These are phyloP conservation scores for Thermomyces lanuginosus DNA, from an alignment of 2,329 filamentous ascomycete genomes.

Conservation along the genomic window DNA sequence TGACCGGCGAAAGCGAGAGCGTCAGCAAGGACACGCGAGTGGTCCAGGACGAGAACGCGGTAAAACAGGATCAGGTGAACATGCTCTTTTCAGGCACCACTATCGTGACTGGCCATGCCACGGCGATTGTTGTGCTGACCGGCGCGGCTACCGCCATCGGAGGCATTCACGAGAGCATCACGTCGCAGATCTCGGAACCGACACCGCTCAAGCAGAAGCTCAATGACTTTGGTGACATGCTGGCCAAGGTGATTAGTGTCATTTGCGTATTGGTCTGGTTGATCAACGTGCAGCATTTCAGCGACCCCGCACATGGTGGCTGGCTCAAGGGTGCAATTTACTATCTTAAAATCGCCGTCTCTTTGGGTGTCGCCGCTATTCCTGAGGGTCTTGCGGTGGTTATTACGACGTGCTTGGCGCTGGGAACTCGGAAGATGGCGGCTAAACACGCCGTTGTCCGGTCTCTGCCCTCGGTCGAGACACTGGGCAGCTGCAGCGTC, in stretches of 20 bases:
- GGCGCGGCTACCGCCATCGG: slow-evolving; percentile 87
- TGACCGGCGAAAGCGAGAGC: slow-evolving; percentile 95
- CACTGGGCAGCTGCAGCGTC: slow-evolving; percentile 94
- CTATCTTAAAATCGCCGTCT: slow-evolving; percentile 98
- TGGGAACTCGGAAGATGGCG: slow-evolving; percentile 97
- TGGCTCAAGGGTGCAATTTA: slow-evolving; percentile 98
- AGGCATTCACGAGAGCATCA: slow-evolving; percentile 97
- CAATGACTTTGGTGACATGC: slow-evolving; percentile 88
- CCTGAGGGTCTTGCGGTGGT: slow-evolving; percentile 94
- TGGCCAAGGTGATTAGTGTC: slow-evolving; percentile 95
- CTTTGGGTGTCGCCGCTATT: slow-evolving; percentile 91
- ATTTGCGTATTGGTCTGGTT: slow-evolving; percentile 96
- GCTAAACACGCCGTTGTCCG: slow-evolving; percentile 95
- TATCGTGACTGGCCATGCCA: slow-evolving; percentile 84
- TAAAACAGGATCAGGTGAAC: slow-evolving; percentile 94
- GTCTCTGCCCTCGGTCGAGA: slow-evolving; percentile 92
- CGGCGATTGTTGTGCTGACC: slow-evolving; percentile 77
- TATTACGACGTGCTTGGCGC: slow-evolving; percentile 92
- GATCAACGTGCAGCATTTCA: slow-evolving; percentile 97
- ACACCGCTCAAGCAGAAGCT: slow-evolving; percentile 97
- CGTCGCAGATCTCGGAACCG: slow-evolving; percentile 90
- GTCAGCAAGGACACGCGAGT: slow-evolving; percentile 64
- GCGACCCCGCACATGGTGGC: slow-evolving; percentile 77
- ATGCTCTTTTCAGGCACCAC: slow-evolving; percentile 98
- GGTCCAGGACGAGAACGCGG: slow-evolving; percentile 64